A percentile compares a stretch with the other conserved stretches of the same genome.
phyloP scores from a whole-genome alignment of 768 basidiomycete species.

The Paxillus rubicundulus region DNA sequence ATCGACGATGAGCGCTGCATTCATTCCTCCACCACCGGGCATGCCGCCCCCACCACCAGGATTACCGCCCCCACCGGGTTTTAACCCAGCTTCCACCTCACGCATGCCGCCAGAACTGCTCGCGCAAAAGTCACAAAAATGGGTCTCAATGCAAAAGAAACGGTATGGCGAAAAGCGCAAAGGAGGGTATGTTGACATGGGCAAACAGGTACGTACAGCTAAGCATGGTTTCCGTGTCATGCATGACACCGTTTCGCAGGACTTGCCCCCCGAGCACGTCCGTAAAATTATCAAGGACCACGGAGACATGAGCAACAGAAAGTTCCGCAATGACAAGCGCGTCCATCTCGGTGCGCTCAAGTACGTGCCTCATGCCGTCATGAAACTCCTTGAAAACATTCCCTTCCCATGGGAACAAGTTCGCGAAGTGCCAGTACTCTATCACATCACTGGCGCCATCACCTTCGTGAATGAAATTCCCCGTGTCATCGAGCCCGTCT shows the following conservation, averaged over 20 bases:
- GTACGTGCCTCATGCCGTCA: slow-evolving; percentile 98
- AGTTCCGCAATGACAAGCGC: slow-evolving; percentile 98
- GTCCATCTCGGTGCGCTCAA: slow-evolving; percentile 97
- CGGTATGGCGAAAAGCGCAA: slow-evolving; percentile 89
- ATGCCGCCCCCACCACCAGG: slow-evolving; percentile 43
- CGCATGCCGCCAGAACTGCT: slow-evolving; percentile 66
- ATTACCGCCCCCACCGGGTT: slow-evolving; percentile 37
- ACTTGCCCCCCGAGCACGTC: slow-evolving; percentile 95
- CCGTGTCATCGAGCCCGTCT: slow-evolving; percentile 93
- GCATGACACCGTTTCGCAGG: slow-evolving; percentile 43
- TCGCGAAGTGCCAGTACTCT: slow-evolving; percentile 95
- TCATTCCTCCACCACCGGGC: slow-evolving; percentile 40
- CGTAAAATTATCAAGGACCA: slow-evolving; percentile 99
- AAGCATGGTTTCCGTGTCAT: neutral
- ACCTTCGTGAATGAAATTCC: slow-evolving; percentile 99
- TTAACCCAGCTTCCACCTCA: slow-evolving; percentile 35
- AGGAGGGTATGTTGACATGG: slow-evolving; percentile 88
- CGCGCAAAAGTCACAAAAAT: slow-evolving; percentile 92
- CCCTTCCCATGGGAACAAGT: slow-evolving; percentile 99
- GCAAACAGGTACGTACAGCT: slow-evolving; percentile 72
- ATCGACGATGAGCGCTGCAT: slow-evolving; percentile 32
- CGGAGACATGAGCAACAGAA: slow-evolving; percentile 99
- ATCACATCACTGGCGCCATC: slow-evolving; percentile 99
- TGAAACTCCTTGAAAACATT: slow-evolving; percentile 99
- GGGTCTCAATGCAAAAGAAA: slow-evolving; percentile 91